Percentiles rank a stretch among this genome's conserved stretches.
Evolutionary conservation across 345 rosid species (phyloP).

Genomic region (Mangifera indica): DNA sequence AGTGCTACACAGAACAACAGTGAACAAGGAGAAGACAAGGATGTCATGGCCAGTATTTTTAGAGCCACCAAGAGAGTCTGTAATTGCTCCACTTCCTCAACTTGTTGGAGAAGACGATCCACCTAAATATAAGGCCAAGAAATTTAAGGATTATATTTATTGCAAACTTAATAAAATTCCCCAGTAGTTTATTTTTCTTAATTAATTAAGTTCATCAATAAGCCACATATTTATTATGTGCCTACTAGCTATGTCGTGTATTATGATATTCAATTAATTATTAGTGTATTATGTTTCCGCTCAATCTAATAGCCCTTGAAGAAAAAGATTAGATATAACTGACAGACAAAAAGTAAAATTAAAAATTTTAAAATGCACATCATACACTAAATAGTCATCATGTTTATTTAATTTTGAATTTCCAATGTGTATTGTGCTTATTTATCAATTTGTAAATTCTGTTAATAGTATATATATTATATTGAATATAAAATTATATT

Average conservation of each 20-base stretch:
- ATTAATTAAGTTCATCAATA: not conserved
- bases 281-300: no score
- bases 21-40: conserved; percentile 62
- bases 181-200: conserved; percentile 22
- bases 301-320: no score
- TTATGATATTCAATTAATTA: no score
- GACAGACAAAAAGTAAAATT: no score
- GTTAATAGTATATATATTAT: no score
- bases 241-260: not conserved
- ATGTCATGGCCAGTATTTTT: conserved; percentile 98
- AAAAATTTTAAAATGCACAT: no score
- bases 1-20: conserved; percentile 71
- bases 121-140: conserved; percentile 50
- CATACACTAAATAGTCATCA: no score
- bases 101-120: conserved; percentile 38
- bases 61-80: conserved; percentile 67
- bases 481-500: no score
- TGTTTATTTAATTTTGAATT: no score
- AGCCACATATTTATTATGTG: not conserved
- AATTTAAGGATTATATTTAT: conserved; percentile 62
- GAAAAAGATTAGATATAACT: no score
- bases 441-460: no score
- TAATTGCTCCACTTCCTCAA: conserved; percentile 65
- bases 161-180: conserved; percentile 85
- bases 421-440: no score